Evolutionary conservation across 2,329 filamentous ascomycete species (phyloP).

Genomic region (Scedosporium dehoogii): DNA sequence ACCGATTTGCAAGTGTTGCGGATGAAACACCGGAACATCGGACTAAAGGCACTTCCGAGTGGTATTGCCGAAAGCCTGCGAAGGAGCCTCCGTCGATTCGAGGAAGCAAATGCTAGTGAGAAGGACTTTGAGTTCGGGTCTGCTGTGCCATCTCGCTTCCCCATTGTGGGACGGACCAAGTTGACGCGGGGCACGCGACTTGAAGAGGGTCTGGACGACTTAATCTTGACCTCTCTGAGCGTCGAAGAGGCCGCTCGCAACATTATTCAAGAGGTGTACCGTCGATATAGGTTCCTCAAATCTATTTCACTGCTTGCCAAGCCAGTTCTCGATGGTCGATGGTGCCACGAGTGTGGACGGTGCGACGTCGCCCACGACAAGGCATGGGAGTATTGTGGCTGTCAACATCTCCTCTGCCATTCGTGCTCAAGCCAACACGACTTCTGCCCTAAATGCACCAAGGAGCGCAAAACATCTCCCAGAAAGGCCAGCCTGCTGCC

Average conservation of each 20-base stretch:
- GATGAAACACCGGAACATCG: constrained; percentile 5
- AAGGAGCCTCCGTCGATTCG: not conserved
- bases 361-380: not conserved
- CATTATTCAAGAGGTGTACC: not conserved
- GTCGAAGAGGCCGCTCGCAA: not conserved
- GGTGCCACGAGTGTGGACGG: not conserved
- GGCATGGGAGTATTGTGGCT: not conserved
- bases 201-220: constrained; percentile 13
- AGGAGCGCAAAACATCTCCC: not conserved
- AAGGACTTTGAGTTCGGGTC: constrained; percentile 14
- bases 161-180: constrained; percentile 8
- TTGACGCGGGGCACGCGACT: constrained; percentile 10
- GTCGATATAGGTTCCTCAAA: not conserved
- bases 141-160: constrained; percentile 9
- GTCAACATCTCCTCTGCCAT: not conserved
- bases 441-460: not conserved
- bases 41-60: constrained; percentile 6
- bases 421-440: not conserved
- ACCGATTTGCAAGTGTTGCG: not conserved
- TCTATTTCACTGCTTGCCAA: not conserved
- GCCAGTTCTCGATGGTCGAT: not conserved
- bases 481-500: not conserved
- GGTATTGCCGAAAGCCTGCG: not conserved
- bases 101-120: constrained; percentile 5
- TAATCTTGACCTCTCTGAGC: constrained; percentile 13